Base-by-base conservation (phyloP, 805 yeast species). In the Maudiozyma saulgeensis region DNA sequence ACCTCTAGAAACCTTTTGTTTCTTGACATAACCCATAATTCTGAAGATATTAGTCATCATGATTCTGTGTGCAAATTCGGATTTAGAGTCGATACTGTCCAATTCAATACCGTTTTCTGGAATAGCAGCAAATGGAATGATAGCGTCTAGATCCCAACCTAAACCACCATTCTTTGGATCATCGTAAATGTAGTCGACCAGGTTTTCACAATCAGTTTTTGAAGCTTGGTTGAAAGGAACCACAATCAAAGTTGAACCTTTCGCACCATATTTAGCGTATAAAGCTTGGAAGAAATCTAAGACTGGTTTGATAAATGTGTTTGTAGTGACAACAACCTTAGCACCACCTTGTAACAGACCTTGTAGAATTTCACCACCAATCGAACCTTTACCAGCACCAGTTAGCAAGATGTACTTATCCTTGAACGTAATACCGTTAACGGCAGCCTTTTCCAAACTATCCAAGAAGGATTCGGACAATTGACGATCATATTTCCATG, bases 151-250 rank as follows among this genome's bases (percentile, higher is more conserved):
- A 68, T 93, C 99, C 98, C 98, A 91, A 50, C 95, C 96, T 60
- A 91, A 80, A 72, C 96, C 96, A 59, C 90, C 93, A 66, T 84
- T 78, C 78, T 84, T 81, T 49, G 76, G 80, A 56, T 79, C 87
- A 61, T 82, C 84, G 68, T 91, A 93, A 66, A 93, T 88, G 77
- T 80, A 93, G 50, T 82, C 77, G 51, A 90, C 77, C 56, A 93
- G 79, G 46, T 90, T 84, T 60, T 86, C 84, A 55, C 89, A 95
- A 71, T 93, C 99, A 67, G 84, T 88, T 64, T 84, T 85, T 40
- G 97, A 89, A 69, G 96, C 99, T 76, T 93, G 99, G 77, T 93
- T 93, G 78, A 93, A 93, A 58, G 99, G 99, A 60, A 93, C 99
- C 56, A 93, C 97, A 60, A 88, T 85, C 68, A 93, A 78, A 55